These are phyloP conservation scores for Marasmius sp. DNA, from an alignment of 1,284 basidiomycete species.

Conservation along the genomic window DNA sequence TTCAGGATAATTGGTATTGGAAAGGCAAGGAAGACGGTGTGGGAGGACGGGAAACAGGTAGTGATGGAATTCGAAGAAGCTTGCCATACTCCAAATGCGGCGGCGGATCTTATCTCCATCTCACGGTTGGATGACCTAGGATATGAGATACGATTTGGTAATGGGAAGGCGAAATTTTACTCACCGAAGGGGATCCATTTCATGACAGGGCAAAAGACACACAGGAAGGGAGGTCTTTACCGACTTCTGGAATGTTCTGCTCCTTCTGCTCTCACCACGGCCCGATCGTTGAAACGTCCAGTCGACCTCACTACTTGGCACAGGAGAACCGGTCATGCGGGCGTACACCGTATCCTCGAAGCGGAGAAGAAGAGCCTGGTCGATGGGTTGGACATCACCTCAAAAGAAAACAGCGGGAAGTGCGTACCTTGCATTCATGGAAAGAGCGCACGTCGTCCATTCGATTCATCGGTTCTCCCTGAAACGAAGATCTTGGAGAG, in stretches of 20 bases:
- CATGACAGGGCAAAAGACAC: not conserved
- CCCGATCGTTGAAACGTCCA: not conserved
- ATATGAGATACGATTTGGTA: not conserved
- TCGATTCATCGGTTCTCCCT: not conserved
- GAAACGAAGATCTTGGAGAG: not conserved
- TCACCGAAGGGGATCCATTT: not conserved
- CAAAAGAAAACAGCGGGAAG: not conserved
- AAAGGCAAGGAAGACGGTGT: not conserved
- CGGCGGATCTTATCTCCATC: conserved; percentile 2
- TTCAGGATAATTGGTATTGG: no score
- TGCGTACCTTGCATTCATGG: conserved; percentile 6
- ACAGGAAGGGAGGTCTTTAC: not conserved
- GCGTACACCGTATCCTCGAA: not conserved
- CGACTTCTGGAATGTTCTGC: not conserved
- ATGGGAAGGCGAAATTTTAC: not conserved
- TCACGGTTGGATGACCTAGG: not conserved
- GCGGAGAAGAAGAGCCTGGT: not conserved
- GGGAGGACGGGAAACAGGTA: not conserved
- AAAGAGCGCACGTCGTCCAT: not conserved
- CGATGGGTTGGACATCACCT: conserved; percentile 1
- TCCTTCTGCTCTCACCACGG: not conserved
- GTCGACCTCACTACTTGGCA: conserved; percentile 1
- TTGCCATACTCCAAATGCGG: not conserved
- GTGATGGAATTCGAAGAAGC: conserved; percentile 1
- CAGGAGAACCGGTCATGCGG: not conserved